These are phyloP conservation scores for Tricholoma bakamatsutake DNA, from an alignment of 768 basidiomycete species.

Conservation along the genomic window DNA sequence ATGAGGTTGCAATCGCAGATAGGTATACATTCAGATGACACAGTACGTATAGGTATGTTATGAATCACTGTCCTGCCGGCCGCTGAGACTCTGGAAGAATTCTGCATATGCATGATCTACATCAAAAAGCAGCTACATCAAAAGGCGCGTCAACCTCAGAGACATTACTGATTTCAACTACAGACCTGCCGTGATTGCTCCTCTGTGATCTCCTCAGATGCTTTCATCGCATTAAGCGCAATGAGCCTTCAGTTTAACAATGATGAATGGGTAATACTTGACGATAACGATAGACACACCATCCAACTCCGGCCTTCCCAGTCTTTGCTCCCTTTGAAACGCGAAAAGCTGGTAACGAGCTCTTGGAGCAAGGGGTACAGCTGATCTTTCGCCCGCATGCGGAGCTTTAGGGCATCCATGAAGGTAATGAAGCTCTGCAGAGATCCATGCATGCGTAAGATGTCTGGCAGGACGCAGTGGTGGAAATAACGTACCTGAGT, in stretches of 20 bases:
- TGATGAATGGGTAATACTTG: background rate
- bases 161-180: background rate
- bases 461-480: background rate
- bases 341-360: constrained; percentile 89
- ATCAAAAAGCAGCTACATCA: constrained; percentile 79
- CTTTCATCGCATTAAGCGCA: constrained; percentile 94
- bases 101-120: constrained; percentile 95
- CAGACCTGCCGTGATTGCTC: constrained; percentile 89
- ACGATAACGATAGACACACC: constrained; percentile 44
- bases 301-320: constrained; percentile 96
- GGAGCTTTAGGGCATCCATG: constrained; percentile 94
- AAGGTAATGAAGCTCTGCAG: constrained; percentile 95
- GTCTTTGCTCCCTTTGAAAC: constrained; percentile 92
- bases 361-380: constrained; percentile 93
- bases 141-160: background rate
- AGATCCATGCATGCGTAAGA: background rate
- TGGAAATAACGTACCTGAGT: constrained; percentile 63
- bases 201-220: constrained; percentile 91
- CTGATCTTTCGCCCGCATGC: constrained; percentile 94
- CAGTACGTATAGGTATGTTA: background rate
- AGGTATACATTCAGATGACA: background rate
- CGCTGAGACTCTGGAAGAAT: constrained; percentile 75
- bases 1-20: no score
- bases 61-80: constrained; percentile 4
- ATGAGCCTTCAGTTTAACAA: constrained; percentile 64